Evolutionary conservation across 495 filamentous ascomycete species (phyloP).

Genomic region (Talaromyces stipitatus): DNA sequence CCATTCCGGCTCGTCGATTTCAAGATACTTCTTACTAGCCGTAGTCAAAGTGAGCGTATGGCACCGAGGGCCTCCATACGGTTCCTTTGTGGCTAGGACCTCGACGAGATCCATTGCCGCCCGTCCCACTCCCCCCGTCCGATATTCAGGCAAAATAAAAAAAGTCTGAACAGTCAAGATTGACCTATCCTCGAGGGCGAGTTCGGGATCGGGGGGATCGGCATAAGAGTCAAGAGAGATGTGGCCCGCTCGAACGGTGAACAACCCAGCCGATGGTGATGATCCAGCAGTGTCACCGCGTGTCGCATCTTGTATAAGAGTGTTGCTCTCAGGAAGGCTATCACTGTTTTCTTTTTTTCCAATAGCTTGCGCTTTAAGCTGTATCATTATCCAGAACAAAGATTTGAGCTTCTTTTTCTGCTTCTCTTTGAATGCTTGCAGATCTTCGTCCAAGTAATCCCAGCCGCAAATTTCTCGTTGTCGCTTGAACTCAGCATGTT

Average conservation of each 20-base stretch:
- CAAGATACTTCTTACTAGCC: slow-evolving; percentile 19
- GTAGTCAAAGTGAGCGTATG: slow-evolving; percentile 15
- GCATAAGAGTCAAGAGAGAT: slow-evolving; percentile 20
- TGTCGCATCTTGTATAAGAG: not conserved
- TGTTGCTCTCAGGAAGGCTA: not conserved
- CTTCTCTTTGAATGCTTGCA: slow-evolving; percentile 13
- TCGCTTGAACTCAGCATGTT: slow-evolving; percentile 15
- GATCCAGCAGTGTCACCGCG: not conserved
- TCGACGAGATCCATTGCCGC: slow-evolving; percentile 23
- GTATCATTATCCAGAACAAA: slow-evolving; percentile 18
- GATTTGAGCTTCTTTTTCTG: slow-evolving; percentile 12
- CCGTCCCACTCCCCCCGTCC: slow-evolving; percentile 19
- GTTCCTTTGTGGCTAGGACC: slow-evolving; percentile 16
- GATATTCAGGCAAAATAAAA: slow-evolving; percentile 13
- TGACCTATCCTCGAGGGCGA: slow-evolving; percentile 11
- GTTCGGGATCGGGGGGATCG: slow-evolving; percentile 10
- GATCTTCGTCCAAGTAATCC: slow-evolving; percentile 9
- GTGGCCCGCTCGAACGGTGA: slow-evolving; percentile 15
- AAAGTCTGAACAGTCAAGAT: slow-evolving; percentile 24
- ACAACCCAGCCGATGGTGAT: not conserved
- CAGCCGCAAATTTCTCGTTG: slow-evolving; percentile 22
- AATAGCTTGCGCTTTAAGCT: not conserved
- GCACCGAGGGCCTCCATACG: slow-evolving; percentile 16
- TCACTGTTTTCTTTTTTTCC: not conserved
- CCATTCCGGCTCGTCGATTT: slow-evolving; percentile 15